Conservation (phyloP, 176 grass and related monocot species). For the Cenchrus americanus region DNA sequence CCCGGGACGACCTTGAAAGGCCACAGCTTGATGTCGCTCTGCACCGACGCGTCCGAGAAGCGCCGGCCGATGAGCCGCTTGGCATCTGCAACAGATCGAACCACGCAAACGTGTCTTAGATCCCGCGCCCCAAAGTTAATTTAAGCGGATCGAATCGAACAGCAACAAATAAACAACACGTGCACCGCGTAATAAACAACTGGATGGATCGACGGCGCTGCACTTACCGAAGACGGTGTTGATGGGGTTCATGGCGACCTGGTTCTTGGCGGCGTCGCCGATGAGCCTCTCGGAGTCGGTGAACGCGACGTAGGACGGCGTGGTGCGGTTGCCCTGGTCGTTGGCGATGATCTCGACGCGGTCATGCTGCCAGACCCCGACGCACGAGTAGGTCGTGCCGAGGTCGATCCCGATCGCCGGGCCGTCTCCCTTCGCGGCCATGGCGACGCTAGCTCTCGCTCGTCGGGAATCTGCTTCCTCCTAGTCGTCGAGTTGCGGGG, state of each 20-base stretch:
- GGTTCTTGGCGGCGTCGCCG: conserved; percentile 88
- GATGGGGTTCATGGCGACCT: conserved; percentile 89
- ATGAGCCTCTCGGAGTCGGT: conserved; percentile 75
- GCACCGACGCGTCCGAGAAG: conserved; percentile 75
- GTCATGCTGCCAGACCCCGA: conserved; percentile 92
- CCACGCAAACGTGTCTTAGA: conserved; percentile 2
- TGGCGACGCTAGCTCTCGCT: conserved; percentile 18
- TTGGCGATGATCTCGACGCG: conserved; percentile 91
- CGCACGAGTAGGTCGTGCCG: conserved; percentile 88
- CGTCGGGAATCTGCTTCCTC: background rate
- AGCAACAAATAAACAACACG: background rate
- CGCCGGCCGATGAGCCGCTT: conserved; percentile 85
- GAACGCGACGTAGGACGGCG: conserved; percentile 80
- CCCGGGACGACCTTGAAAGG: conserved; percentile 72
- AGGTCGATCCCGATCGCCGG: conserved; percentile 95
- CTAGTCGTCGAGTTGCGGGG: background rate
- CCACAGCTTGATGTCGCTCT: conserved; percentile 79
- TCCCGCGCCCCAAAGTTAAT: background rate
- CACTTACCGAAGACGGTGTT: conserved; percentile 86
- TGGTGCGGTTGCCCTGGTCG: conserved; percentile 88
- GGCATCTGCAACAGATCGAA: conserved; percentile 57
- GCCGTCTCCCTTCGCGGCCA: conserved; percentile 76
- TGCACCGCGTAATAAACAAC: background rate
- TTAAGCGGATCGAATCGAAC: background rate
- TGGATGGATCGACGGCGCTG: too few relatives aligned